Evolutionary conservation across 192 early-diverging fungal genomes (phyloP).

Genomic region (Blastocladiella britannica): DNA sequence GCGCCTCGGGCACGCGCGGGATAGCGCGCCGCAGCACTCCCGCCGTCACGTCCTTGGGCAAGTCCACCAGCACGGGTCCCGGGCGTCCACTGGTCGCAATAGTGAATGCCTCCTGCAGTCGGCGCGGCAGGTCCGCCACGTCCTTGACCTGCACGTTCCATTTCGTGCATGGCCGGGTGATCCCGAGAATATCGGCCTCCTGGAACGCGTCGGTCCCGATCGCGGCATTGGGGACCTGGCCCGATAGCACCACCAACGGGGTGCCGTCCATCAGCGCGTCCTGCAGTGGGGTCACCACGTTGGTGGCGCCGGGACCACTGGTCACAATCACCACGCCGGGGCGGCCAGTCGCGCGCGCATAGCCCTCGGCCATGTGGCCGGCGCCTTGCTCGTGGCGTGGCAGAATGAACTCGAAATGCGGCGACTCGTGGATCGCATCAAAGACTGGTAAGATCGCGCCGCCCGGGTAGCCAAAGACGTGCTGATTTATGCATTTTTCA

Average conservation of each 20-base stretch:
- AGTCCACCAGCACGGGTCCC: constrained; percentile 89
- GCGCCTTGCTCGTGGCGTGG: constrained; percentile 96
- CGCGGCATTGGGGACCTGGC: constrained; percentile 75
- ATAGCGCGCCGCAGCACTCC: constrained; percentile 67
- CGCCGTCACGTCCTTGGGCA: constrained; percentile 96
- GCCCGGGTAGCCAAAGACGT: constrained; percentile 94
- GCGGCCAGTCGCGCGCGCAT: constrained; percentile 64
- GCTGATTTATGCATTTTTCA: no score
- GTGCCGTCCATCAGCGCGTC: constrained; percentile 88
- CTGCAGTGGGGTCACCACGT: constrained; percentile 92
- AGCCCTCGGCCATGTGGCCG: constrained; percentile 96
- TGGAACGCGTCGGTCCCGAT: constrained; percentile 96
- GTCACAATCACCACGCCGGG: constrained; percentile 54
- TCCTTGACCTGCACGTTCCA: constrained; percentile 99
- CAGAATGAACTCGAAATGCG: constrained; percentile 89
- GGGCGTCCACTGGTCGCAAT: constrained; percentile 88
- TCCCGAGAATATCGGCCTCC: constrained; percentile 93
- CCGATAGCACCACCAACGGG: constrained; percentile 86
- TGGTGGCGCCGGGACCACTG: constrained; percentile 91
- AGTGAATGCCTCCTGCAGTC: constrained; percentile 96
- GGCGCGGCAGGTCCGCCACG: constrained; percentile 79
- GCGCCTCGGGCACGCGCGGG: constrained; percentile 46
- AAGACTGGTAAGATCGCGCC: constrained; percentile 96
- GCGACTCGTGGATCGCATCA: constrained; percentile 90
- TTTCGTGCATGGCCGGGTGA: constrained; percentile 88